Evolutionary conservation across 495 filamentous ascomycete genomes (phyloP), one percentile per base, ranked within the genome.

Genomic region (Geoglossum glabrum): DNA sequence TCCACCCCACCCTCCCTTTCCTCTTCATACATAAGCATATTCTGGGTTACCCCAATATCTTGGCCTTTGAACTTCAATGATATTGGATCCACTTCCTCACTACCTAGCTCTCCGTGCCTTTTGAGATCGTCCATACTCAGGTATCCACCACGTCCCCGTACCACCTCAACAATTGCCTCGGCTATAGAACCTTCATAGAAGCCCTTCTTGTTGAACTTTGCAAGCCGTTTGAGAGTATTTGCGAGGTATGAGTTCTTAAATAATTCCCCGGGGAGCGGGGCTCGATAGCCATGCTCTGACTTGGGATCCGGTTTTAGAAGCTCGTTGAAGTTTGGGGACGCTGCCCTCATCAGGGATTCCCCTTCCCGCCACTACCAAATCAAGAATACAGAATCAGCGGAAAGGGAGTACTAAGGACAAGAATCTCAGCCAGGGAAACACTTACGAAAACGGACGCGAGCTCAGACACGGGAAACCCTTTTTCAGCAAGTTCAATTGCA

Each of bases 181-280:
- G 88, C 93, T 54, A 96, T 77, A 19, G 78, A 74, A 15, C 93
- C 93, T 31, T 82, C 74, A 68, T 98, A 98, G 73, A 96, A 98
- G 3, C 92, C 92, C 59, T 79, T 79, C 67, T 90, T 94, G 38
- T 90, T 89, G 30, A 95, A 73, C 26, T 80, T 71, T 0, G 84
- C 90, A 4, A 98, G 72, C 6, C 81, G 66, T 40, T 86, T 79
- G 75, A 95, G 94, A 0, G 90, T 95, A 55, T 74, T 74, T 10
- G 85, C 92, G 8, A 97, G 73, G 1, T 78, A 79, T 2, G 84
- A 86, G 58, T 95, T 90, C 67, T 82, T 85, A 74, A 95, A 80
- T 57, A 97, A 77, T 61, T 98, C 93, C n/a, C 92, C 92, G 8
- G 87, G 74, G 0, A 64, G 70, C 0, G 92, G 92, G 27, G 83